Base-by-base conservation (phyloP, 495 filamentous ascomycete species). In the Aspergillus egyptiacus region DNA sequence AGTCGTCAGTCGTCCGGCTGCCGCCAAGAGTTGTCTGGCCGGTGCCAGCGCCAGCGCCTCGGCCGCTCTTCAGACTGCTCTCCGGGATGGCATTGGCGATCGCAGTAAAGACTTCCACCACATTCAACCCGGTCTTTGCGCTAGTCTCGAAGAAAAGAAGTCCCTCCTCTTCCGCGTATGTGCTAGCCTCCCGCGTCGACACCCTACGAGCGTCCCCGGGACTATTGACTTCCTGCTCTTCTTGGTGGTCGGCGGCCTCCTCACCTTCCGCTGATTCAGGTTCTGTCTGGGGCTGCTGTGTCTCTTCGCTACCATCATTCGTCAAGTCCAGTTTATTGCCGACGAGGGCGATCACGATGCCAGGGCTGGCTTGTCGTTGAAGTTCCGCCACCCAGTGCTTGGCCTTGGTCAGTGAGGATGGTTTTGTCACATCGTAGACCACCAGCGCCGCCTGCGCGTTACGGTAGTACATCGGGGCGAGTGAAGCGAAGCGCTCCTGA, bases 391-490 rank as follows among this genome's bases (percentile, higher is more conserved):
- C 93, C 93, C 93, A 98, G 74, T 97, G 93, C 67, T 91, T 93
- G 11, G 94, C 93, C 72, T 98, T 98, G 59, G 85, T 82, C 50
- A 98, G 81, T 17, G 90, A 95, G 33, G 89, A 91, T 6, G 93
- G 88, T 65, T 97, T 97, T 28, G 93, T 98, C 57, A 98, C 82
- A 67, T 98, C 93, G 79, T 98, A 98, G 60, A 96, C 93, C 14
- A 98, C 93, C 37, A 98, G 83, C n/a, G 93, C 93, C 54, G 90
- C 87, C 73, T 98, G 93, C 30, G 93, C 93, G 62, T 98, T 98
- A 70, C 93, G 91, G 75, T 98, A 98, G 78, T 98, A 98, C 93
- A 98, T 98, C 42, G 93, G 93, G 13, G 93, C 93, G 31, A 97
- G 82, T 20, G 87, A 93, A 49, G 93, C 93, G 66, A 97, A 98